phyloP scores from a whole-genome alignment of 192 early-diverging fungal species.

The Martensiomyces pterosporus region DNA sequence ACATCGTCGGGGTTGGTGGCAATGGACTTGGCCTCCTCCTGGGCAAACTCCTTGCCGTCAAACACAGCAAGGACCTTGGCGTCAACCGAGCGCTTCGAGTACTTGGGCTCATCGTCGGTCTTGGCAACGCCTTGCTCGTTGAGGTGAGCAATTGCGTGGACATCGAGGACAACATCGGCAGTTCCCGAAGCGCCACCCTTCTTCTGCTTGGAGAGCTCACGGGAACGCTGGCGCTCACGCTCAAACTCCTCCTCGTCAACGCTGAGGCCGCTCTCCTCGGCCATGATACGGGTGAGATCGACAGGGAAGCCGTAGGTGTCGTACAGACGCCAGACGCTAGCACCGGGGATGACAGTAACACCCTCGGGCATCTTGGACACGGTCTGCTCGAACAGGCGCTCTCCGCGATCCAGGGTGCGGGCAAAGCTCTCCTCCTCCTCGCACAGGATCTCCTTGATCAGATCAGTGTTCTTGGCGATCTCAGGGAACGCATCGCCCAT shows the following conservation, averaged over 20 bases:
- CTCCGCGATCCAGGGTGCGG: conserved; percentile 94
- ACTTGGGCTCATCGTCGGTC: conserved; percentile 87
- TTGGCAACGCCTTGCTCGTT: conserved; percentile 71
- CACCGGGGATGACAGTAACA: conserved; percentile 65
- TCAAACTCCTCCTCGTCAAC: conserved; percentile 85
- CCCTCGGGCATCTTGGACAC: conserved; percentile 53
- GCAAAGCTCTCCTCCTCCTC: conserved; percentile 96
- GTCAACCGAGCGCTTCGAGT: conserved; percentile 63
- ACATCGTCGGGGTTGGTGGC: conserved; percentile 49
- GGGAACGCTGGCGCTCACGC: conserved; percentile 71
- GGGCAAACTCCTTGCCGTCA: conserved; percentile 20
- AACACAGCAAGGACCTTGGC: conserved; percentile 81
- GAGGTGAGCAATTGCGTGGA: conserved; percentile 85
- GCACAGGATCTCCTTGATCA: conserved; percentile 91
- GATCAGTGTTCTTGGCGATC: conserved; percentile 65
- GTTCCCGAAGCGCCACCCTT: conserved; percentile 51
- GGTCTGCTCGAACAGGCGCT: conserved; percentile 85
- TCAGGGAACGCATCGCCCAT: conserved; percentile 96
- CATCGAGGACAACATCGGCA: conserved; percentile 75
- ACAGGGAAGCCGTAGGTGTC: conserved; percentile 99
- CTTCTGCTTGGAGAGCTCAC: conserved; percentile 65
- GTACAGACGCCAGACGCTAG: conserved; percentile 95
- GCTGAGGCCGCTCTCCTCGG: conserved; percentile 86
- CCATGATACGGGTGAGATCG: conserved; percentile 95
- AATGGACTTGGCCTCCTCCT: conserved; percentile 41